Percentiles rank a stretch among this genome's conserved stretches.
These are phyloP conservation scores for Plantago elongata DNA, from an alignment of 257 asterid genomes.

Conservation along the genomic window DNA sequence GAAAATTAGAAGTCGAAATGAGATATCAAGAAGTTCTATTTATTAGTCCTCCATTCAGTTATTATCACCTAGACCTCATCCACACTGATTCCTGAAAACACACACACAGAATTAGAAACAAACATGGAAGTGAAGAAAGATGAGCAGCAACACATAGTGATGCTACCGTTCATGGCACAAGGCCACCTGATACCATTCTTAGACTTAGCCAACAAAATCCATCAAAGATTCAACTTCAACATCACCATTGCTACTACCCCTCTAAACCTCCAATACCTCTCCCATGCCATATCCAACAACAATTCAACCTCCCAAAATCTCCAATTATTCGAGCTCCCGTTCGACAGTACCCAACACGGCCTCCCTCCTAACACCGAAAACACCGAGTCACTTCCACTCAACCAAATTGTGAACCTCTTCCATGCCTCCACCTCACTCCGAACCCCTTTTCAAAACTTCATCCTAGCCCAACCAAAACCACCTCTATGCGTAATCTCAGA, in stretches of 20 bases:
- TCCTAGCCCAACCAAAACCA: constrained; percentile 27
- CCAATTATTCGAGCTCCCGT: constrained; percentile 46
- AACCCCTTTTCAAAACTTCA: constrained; percentile 30
- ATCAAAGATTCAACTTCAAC: constrained; percentile 28
- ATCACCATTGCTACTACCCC: constrained; percentile 65
- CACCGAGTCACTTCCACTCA: constrained; percentile 57
- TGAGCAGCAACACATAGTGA: constrained; percentile 45
- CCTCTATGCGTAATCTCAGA: constrained; percentile 87
- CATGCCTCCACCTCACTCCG: constrained; percentile 46
- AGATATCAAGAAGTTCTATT: no score
- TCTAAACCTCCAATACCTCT: constrained; percentile 49
- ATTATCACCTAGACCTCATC: no score
- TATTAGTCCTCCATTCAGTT: no score
- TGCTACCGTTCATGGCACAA: constrained; percentile 63
- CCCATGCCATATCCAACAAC: constrained; percentile 30
- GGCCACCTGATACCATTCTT: constrained; percentile 71
- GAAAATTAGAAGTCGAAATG: no score
- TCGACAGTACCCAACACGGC: constrained; percentile 43
- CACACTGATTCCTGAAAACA: no score
- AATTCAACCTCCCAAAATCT: constrained; percentile 22
- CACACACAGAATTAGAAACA: background rate
- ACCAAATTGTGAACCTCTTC: constrained; percentile 34
- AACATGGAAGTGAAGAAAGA: background rate
- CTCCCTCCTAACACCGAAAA: constrained; percentile 76
- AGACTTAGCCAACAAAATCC: constrained; percentile 44